These are phyloP conservation scores for Athelia psychrophila DNA, from an alignment of 1,284 basidiomycete genomes.

Conservation along the genomic window DNA sequence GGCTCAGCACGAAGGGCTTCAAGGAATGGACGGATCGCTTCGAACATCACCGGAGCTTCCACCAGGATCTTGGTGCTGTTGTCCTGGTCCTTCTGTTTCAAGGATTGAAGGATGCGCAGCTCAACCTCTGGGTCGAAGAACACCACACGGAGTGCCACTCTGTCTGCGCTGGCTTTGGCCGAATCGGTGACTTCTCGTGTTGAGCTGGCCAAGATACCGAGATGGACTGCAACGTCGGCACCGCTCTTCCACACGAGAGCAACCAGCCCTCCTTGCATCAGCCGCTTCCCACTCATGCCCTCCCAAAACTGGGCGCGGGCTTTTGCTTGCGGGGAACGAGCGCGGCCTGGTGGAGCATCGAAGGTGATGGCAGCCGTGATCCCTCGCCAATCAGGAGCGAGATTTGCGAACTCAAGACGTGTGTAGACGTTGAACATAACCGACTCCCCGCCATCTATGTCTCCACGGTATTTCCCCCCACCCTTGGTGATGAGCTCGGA, in stretches of 20 bases:
- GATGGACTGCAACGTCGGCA: slow-evolving; percentile 33
- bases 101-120: slow-evolving; percentile 38
- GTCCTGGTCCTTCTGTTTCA: slow-evolving; percentile 19
- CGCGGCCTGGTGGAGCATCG: slow-evolving; percentile 51
- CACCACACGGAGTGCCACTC: slow-evolving; percentile 38
- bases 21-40: slow-evolving; percentile 60
- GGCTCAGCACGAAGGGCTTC: slow-evolving; percentile 50
- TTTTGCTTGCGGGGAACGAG: slow-evolving; percentile 32
- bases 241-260: slow-evolving; percentile 45
- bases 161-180: slow-evolving; percentile 23
- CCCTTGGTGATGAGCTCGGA: slow-evolving; percentile 33
- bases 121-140: slow-evolving; percentile 53
- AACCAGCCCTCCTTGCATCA: slow-evolving; percentile 55
- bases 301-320: slow-evolving; percentile 51
- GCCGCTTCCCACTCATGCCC: slow-evolving; percentile 44
- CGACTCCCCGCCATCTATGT: slow-evolving; percentile 34
- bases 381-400: slow-evolving; percentile 45
- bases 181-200: slow-evolving; percentile 38
- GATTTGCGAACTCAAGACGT: slow-evolving; percentile 35
- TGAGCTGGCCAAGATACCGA: slow-evolving; percentile 45
- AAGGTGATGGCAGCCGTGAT: slow-evolving; percentile 42
- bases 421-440: slow-evolving; percentile 60
- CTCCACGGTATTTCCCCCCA: slow-evolving; percentile 46
- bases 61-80: slow-evolving; percentile 35
- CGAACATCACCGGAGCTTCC: slow-evolving; percentile 61